A percentile compares a stretch with the other conserved stretches of the same genome.
Evolutionary conservation across 805 yeast species (phyloP).

Genomic region (Ogataea sp.): DNA sequence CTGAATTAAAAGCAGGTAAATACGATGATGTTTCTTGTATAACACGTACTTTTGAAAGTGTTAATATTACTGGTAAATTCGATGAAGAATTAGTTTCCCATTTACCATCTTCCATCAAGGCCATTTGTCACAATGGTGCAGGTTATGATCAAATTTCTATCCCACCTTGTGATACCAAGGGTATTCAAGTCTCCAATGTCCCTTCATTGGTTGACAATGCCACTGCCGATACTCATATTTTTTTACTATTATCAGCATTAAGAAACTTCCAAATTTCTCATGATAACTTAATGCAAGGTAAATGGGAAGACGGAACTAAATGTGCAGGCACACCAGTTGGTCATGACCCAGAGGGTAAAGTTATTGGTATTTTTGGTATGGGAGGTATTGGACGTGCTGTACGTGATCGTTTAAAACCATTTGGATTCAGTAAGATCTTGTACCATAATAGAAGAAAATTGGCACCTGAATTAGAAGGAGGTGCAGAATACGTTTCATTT

Average conservation of each 20-base stretch:
- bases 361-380: slow-evolving; percentile 76
- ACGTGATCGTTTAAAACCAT: slow-evolving; percentile 61
- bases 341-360: slow-evolving; percentile 66
- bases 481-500: slow-evolving; percentile 60
- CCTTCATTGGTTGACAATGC: slow-evolving; percentile 45
- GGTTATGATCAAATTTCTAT: slow-evolving; percentile 51
- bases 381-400: slow-evolving; percentile 89
- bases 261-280: slow-evolving; percentile 58
- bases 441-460: slow-evolving; percentile 66
- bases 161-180: slow-evolving; percentile 28
- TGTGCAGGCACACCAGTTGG: slow-evolving; percentile 56
- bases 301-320: slow-evolving; percentile 43
- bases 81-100: slow-evolving; percentile 33
- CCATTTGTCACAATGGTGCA: slow-evolving; percentile 44
- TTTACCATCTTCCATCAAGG: slow-evolving; percentile 30
- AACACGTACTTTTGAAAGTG: slow-evolving; percentile 34
- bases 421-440: slow-evolving; percentile 63
- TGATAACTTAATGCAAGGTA: slow-evolving; percentile 43
- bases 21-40: slow-evolving; percentile 29
- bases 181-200: slow-evolving; percentile 43
- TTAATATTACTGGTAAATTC: slow-evolving; percentile 30
- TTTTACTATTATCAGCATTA: slow-evolving; percentile 41
- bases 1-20: slow-evolving; percentile 27
- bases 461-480: slow-evolving; percentile 53
- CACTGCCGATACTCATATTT: slow-evolving; percentile 51